Percentiles rank a stretch among this genome's conserved stretches.
Evolutionary conservation across 257 asterid species (phyloP).

Genomic region (Fraxinus anomala): DNA sequence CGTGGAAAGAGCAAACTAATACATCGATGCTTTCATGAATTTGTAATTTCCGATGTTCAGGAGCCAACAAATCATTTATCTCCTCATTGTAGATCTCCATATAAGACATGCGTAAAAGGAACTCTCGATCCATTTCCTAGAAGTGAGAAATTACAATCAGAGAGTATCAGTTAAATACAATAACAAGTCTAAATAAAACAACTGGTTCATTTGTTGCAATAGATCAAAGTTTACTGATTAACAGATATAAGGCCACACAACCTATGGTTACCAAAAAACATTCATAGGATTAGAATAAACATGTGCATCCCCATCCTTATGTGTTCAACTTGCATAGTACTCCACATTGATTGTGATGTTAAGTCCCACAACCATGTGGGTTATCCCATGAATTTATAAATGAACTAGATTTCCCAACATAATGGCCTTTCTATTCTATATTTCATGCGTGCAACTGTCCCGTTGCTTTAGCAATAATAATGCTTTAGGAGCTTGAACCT

Average conservation of each 20-base stretch:
- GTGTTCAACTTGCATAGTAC: neutral
- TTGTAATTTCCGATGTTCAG: constrained; percentile 87
- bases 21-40: constrained; percentile 97
- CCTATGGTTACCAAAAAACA: neutral
- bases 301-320: neutral
- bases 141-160: constrained; percentile 23
- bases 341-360: constrained; percentile 1
- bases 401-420: constrained; percentile 5
- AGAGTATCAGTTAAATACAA: constrained; percentile 14
- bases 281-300: neutral
- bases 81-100: constrained; percentile 98
- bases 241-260: constrained; percentile 2
- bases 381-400: neutral
- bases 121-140: constrained; percentile 79
- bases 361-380: constrained; percentile 18
- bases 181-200: constrained; percentile 17
- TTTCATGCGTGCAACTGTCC: neutral
- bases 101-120: constrained; percentile 93
- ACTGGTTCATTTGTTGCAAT: constrained; percentile 5
- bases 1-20: constrained; percentile 15
- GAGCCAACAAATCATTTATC: constrained; percentile 89
- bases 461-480: neutral
- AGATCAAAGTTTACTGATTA: constrained; percentile 9
- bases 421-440: neutral
- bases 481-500: neutral